Evolutionary conservation across 768 basidiomycete species (phyloP).

Genomic region (Cystobasidium onofrii): DNA sequence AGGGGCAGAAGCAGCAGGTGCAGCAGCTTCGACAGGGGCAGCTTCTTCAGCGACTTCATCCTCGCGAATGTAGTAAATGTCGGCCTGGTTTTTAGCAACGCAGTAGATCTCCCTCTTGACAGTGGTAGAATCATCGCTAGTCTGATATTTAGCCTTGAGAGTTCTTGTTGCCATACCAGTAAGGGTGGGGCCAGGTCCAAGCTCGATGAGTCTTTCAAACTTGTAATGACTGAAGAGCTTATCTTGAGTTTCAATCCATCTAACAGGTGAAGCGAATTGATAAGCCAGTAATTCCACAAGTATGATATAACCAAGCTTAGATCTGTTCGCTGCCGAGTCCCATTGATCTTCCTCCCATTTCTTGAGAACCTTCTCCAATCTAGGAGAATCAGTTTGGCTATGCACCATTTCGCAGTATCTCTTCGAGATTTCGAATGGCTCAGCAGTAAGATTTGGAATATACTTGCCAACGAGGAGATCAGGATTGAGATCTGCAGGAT

Average conservation of each 20-base stretch:
- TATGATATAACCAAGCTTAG: conserved; percentile 89
- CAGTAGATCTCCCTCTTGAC: conserved; percentile 74
- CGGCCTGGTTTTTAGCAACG: conserved; percentile 88
- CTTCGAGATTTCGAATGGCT: conserved; percentile 70
- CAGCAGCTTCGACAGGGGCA: conserved; percentile 47
- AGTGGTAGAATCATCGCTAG: conserved; percentile 72
- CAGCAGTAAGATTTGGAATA: conserved; percentile 90
- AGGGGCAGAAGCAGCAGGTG: conserved; percentile 48
- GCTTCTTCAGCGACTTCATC: conserved; percentile 61
- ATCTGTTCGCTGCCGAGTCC: conserved; percentile 70
- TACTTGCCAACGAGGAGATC: conserved; percentile 91
- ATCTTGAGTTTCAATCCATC: conserved; percentile 99
- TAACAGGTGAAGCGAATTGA: conserved; percentile 95
- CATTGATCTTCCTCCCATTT: conserved; percentile 88
- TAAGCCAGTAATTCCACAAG: conserved; percentile 95
- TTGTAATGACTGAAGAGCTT: conserved; percentile 73
- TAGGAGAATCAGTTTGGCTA: conserved; percentile 90
- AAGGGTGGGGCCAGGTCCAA: conserved; percentile 92
- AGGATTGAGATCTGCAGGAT: conserved; percentile 78
- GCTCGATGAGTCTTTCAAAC: conserved; percentile 88
- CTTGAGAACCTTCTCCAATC: conserved; percentile 86
- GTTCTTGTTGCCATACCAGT: conserved; percentile 90
- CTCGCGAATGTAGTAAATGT: conserved; percentile 96
- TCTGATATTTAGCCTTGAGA: conserved; percentile 73
- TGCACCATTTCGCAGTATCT: conserved; percentile 92